Base-by-base conservation (phyloP, 129 eudicot species). In the Ambrosia artemisiifolia region DNA sequence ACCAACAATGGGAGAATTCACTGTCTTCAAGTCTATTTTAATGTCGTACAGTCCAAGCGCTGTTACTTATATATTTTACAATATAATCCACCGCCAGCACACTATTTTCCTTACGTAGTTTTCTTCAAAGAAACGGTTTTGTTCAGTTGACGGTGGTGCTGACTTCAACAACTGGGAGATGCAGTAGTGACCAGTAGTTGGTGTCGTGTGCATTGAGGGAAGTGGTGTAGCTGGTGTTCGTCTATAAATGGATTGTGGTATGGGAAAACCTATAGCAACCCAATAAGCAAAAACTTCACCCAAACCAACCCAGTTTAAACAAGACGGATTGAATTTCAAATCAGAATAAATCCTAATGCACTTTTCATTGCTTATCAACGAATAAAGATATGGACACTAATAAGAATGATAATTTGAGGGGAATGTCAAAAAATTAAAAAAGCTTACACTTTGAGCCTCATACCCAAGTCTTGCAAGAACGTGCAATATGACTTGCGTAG, bases 371-470 rank as follows among this genome's bases (percentile, higher is more conserved):
- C 49, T 19, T 50, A 50, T 38, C 42, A 47, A 18, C 63, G 36
- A 9, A 60, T 69, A 77, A 20, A 35, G 14, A 47, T 69, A 28
- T 20, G 46, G 20, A 17, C 56, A 69, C 36, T 12, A 68, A 33
- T 56, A 33, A 59, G 18, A 69, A 69, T 32, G 49, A 19, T 48
- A 13, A 46, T 8, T 19, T 11, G 33, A 7, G 48, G 14, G 53
- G 11, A 16, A 5, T 60, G 50, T 4, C 9, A 75, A 68, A 56
- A 24, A 30, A 70, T 1, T 3, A 74, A 35, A 46, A 34, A 51
- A 44, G 75, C 98, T 83, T 80, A 92, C 98, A 92, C 96, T 92
- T 92, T 92, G 18, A 92, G 98, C 64, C 96, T 82, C 98, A 89
- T 92, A 50, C 98, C 96, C 85, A 92, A 85, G 77, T 92, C 98